These are phyloP conservation scores for Dalechampia spathulata DNA, from an alignment of 441 rosid species.

Conservation along the genomic window DNA sequence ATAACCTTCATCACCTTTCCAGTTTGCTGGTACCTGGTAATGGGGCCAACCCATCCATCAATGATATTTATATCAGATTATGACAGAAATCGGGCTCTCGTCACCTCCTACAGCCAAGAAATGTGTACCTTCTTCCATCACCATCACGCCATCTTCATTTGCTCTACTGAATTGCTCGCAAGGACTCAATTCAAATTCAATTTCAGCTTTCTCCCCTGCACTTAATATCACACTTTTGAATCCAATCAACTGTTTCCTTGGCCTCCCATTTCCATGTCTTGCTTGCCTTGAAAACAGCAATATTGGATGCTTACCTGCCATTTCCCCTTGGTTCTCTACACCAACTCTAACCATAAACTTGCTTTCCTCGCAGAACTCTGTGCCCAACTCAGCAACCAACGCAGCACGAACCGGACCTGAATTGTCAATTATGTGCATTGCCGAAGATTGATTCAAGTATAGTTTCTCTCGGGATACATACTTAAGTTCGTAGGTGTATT, in stretches of 20 bases:
- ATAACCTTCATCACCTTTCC: not conserved
- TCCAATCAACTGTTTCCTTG: conserved; percentile 52
- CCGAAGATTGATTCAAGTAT: too few species aligned
- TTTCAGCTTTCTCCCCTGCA: conserved; percentile 47
- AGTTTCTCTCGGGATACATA: too few species aligned
- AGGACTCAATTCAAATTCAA: conserved; percentile 49
- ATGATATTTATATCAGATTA: conserved; percentile 20
- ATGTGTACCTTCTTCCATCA: conserved; percentile 60
- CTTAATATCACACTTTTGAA: conserved; percentile 58
- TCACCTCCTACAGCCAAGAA: conserved; percentile 65
- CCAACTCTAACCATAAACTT: conserved; percentile 32
- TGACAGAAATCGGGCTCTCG: conserved; percentile 40
- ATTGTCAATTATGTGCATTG: too few species aligned
- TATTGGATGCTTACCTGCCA: conserved; percentile 66
- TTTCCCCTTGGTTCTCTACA: conserved; percentile 55
- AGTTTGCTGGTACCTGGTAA: not conserved
- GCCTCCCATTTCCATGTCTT: conserved; percentile 42
- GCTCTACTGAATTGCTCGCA: conserved; percentile 70
- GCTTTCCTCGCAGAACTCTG: conserved; percentile 40
- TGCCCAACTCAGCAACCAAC: too few species aligned
- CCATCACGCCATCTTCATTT: conserved; percentile 54
- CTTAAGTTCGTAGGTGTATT: conserved; percentile 43
- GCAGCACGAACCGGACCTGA: too few species aligned
- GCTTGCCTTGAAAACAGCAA: conserved; percentile 46
- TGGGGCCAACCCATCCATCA: not conserved